Conservation (phyloP, 805 yeast genomes). For the Candida silvatica region DNA sequence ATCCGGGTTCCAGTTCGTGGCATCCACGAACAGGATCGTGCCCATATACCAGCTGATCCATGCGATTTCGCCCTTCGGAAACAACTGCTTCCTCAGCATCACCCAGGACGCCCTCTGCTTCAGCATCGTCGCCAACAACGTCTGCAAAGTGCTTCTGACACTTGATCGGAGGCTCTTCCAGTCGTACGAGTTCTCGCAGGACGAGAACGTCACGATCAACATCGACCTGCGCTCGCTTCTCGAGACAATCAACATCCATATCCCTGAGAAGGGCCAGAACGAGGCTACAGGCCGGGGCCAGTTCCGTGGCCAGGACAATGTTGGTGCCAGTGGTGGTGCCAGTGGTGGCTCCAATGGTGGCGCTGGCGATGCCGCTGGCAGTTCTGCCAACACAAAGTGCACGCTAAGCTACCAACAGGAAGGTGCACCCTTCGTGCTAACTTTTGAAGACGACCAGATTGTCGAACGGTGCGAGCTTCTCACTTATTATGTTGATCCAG, state of each 20-base stretch:
- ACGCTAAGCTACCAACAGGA: constrained; percentile 39
- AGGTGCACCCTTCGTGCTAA: constrained; percentile 46
- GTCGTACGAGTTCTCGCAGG: constrained; percentile 18
- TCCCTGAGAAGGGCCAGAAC: constrained; percentile 17
- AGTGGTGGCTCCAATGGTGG: too few species aligned
- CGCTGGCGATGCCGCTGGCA: too few species aligned
- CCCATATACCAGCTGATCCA: constrained; percentile 19
- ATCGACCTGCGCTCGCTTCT: constrained; percentile 38
- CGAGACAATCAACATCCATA: constrained; percentile 40
- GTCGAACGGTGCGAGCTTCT: constrained; percentile 52
- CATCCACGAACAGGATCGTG: constrained; percentile 19
- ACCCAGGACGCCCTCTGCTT: constrained; percentile 44
- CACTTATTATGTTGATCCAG: constrained; percentile 28
- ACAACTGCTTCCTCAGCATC: constrained; percentile 24
- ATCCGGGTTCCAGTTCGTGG: constrained; percentile 15
- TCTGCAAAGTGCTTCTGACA: constrained; percentile 29
- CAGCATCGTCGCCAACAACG: constrained; percentile 37
- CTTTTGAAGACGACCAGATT: constrained; percentile 42
- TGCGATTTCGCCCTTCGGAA: constrained; percentile 23
- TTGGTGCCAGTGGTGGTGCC: too few species aligned
- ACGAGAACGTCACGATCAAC: constrained; percentile 23
- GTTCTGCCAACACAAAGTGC: too few species aligned
- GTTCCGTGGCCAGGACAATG: too few species aligned
- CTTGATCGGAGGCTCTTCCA: constrained; percentile 29
- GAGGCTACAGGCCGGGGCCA: constrained; percentile 8